phyloP scores from a whole-genome alignment of 2,329 filamentous ascomycete species.

The Podosphaera xanthii region DNA sequence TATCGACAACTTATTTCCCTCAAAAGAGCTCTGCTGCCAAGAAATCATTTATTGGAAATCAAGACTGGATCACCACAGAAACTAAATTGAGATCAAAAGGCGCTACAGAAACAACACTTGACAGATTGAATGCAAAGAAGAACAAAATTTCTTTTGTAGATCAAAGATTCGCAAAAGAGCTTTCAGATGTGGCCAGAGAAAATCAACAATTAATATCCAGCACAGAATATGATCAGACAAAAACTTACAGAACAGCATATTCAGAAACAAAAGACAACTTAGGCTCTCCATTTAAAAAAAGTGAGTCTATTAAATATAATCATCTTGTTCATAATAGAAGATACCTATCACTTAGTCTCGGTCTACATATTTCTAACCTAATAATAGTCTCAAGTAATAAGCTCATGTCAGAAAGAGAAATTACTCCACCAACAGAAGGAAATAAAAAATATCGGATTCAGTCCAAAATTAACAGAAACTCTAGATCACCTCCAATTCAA shows the following conservation, averaged over 20 bases:
- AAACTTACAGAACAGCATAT: not conserved
- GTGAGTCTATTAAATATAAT: not conserved
- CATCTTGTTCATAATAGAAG: not conserved
- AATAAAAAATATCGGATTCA: not conserved
- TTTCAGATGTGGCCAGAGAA: not conserved
- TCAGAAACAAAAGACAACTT: not conserved
- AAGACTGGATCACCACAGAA: slow-evolving; percentile 13
- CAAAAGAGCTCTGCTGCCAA: not conserved
- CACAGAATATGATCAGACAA: not conserved
- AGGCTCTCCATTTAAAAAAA: not conserved
- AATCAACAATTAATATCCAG: not conserved
- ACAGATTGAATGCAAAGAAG: slow-evolving; percentile 10
- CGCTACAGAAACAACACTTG: slow-evolving; percentile 10
- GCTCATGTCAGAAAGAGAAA: not conserved
- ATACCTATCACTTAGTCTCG: not conserved
- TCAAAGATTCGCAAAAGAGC: not conserved
- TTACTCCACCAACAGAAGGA: not conserved
- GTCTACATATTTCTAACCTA: not conserved
- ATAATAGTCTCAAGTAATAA: not conserved
- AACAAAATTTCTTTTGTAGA: slow-evolving; percentile 2
- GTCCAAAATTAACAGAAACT: not conserved
- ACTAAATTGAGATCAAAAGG: slow-evolving; percentile 7
- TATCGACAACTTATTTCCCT: not conserved
- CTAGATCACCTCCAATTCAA: not conserved
- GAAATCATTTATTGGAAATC: slow-evolving; percentile 5